Conservation (phyloP, 2,329 filamentous ascomycete genomes). For the Dactylellina haptotyla region DNA sequence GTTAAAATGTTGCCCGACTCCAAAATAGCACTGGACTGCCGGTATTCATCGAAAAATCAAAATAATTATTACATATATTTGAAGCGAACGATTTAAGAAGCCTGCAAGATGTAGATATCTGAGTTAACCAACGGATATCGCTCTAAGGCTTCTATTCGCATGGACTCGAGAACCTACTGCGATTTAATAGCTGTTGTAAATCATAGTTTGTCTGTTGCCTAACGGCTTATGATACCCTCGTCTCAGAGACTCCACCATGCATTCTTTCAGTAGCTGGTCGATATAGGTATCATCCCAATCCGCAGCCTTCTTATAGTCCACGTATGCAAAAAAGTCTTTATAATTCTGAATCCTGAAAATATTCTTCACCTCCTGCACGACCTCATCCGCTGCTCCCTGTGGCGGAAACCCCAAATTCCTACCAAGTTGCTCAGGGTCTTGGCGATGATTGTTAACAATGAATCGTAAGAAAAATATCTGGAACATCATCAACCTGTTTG, state of each 20-base stretch:
- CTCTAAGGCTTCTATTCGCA: no score
- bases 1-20: no score
- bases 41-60: no score
- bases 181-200: no score
- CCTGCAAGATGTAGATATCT: no score
- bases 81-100: no score
- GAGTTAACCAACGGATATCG: no score
- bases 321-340: not conserved
- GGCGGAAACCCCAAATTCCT: not conserved
- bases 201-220: no score
- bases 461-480: slow-evolving; percentile 6
- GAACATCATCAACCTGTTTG: slow-evolving; percentile 1
- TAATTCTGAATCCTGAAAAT: not conserved
- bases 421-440: not conserved
- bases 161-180: no score
- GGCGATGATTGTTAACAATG: not conserved
- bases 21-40: no score
- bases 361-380: not conserved
- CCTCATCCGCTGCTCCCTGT: not conserved
- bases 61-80: no score
- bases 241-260: not conserved
- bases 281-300: not conserved
- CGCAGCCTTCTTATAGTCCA: not conserved
- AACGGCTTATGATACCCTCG: no score
- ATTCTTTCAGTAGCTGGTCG: not conserved